A percentile compares a stretch with the other conserved stretches of the same genome.
Conservation (phyloP, 2,329 filamentous ascomycete species). For the Aureobasidium lini region DNA sequence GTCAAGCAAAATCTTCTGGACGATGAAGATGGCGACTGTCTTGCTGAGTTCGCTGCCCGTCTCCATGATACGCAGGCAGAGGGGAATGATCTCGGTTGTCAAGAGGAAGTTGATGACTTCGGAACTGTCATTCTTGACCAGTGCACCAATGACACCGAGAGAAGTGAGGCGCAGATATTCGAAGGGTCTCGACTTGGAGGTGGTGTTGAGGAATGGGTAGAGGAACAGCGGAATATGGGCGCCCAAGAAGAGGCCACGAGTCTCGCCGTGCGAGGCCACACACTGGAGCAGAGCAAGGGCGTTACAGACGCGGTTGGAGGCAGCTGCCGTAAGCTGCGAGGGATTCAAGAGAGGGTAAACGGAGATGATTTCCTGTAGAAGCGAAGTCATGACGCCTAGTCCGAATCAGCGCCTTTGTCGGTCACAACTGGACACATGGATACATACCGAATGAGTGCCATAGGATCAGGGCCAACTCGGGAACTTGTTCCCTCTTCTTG, state of each 20-base stretch:
- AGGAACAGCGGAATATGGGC: slow-evolving; percentile 96
- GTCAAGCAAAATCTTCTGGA: slow-evolving; percentile 96
- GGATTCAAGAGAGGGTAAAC: slow-evolving; percentile 96
- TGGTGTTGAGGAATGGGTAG: slow-evolving; percentile 97
- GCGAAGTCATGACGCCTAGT: slow-evolving; percentile 90
- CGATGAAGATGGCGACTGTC: slow-evolving; percentile 98
- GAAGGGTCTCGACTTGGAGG: slow-evolving; percentile 93
- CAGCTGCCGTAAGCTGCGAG: slow-evolving; percentile 93
- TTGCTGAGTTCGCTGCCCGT: slow-evolving; percentile 97
- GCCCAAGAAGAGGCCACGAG: slow-evolving; percentile 79
- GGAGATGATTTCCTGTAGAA: slow-evolving; percentile 97
- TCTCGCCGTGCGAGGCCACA: slow-evolving; percentile 95
- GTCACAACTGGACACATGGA: background rate
- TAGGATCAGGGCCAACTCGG: slow-evolving; percentile 87
- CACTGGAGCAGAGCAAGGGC: slow-evolving; percentile 92
- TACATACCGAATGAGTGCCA: slow-evolving; percentile 95
- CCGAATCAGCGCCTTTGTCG: background rate
- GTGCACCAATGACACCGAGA: slow-evolving; percentile 88
- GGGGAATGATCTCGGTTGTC: slow-evolving; percentile 95
- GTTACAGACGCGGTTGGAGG: slow-evolving; percentile 95
- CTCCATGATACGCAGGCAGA: slow-evolving; percentile 98
- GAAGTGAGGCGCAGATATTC: slow-evolving; percentile 95
- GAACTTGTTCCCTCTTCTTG: slow-evolving; percentile 97
- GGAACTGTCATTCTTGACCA: slow-evolving; percentile 97
- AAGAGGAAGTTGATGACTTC: slow-evolving; percentile 99